phyloP scores from a whole-genome alignment of 495 filamentous ascomycete genomes.

The Penicillium simplicissimum region DNA sequence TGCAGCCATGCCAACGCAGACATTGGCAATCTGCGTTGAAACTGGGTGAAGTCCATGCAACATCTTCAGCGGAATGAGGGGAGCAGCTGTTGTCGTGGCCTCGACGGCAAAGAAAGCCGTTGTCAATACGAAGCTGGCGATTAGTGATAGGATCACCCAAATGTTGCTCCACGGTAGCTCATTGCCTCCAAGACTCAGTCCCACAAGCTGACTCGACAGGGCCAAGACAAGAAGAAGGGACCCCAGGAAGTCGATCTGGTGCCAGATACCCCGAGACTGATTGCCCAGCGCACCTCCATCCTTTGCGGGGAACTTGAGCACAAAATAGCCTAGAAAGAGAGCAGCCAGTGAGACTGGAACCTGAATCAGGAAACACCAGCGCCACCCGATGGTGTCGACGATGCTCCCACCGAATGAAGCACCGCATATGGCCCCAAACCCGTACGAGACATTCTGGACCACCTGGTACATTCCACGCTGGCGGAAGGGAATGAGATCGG shows the following conservation, averaged over 20 bases:
- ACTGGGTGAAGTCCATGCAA: slow-evolving; percentile 53
- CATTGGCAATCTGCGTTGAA: slow-evolving; percentile 58
- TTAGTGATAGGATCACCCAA: slow-evolving; percentile 55
- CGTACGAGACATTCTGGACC: slow-evolving; percentile 60
- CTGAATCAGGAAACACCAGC: slow-evolving; percentile 56
- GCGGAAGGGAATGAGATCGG: slow-evolving; percentile 65
- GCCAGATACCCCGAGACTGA: slow-evolving; percentile 46
- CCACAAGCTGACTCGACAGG: slow-evolving; percentile 58
- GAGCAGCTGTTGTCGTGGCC: slow-evolving; percentile 57
- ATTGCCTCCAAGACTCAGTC: slow-evolving; percentile 62
- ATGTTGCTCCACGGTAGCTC: slow-evolving; percentile 58
- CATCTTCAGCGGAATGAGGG: slow-evolving; percentile 60
- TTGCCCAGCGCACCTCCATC: slow-evolving; percentile 16
- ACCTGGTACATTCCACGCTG: slow-evolving; percentile 66
- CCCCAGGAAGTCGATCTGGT: slow-evolving; percentile 57
- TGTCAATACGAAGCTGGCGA: slow-evolving; percentile 52
- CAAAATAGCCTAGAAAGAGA: slow-evolving; percentile 53
- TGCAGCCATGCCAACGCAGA: slow-evolving; percentile 61
- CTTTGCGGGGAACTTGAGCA: slow-evolving; percentile 47
- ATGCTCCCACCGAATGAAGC: slow-evolving; percentile 66
- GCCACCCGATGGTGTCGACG: slow-evolving; percentile 67
- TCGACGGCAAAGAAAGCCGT: slow-evolving; percentile 55
- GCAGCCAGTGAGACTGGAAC: slow-evolving; percentile 54
- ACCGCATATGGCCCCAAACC: slow-evolving; percentile 65
- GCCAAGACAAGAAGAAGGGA: slow-evolving; percentile 57